Evolutionary conservation across 495 filamentous ascomycete species (phyloP).

Genomic region (Neurospora sp.): DNA sequence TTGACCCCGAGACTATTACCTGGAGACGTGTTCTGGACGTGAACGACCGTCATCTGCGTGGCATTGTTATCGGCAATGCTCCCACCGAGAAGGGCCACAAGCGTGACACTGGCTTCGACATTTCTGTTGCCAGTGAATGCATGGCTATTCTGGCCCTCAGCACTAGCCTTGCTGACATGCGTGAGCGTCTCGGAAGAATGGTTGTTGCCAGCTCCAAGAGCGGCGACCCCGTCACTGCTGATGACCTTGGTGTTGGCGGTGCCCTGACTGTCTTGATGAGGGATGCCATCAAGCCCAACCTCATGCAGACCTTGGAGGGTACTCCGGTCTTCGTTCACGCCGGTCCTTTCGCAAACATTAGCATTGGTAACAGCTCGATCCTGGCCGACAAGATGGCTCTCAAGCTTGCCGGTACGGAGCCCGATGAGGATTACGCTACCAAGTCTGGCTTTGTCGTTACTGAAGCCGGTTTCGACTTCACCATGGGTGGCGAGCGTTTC

Average conservation of each 20-base stretch:
- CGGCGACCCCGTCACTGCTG: constrained; percentile 90
- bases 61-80: constrained; percentile 77
- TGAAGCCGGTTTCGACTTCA: constrained; percentile 97
- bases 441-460: constrained; percentile 95
- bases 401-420: constrained; percentile 91
- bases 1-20: constrained; percentile 93
- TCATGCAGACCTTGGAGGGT: constrained; percentile 97
- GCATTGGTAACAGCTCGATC: constrained; percentile 89
- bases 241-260: constrained; percentile 88
- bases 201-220: constrained; percentile 79
- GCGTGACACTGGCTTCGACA: constrained; percentile 87
- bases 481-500: constrained; percentile 98
- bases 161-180: constrained; percentile 79
- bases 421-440: constrained; percentile 75
- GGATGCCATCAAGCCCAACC: constrained; percentile 95
- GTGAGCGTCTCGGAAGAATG: constrained; percentile 90
- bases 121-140: constrained; percentile 93
- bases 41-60: constrained; percentile 87
- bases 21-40: constrained; percentile 96
- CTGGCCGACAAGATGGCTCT: constrained; percentile 91
- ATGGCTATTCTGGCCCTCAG: constrained; percentile 97
- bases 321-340: constrained; percentile 97
- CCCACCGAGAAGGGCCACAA: constrained; percentile 80
- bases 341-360: constrained; percentile 96
- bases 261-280: constrained; percentile 92